Percentiles rank a stretch among this genome's conserved stretches.
Evolutionary conservation across 2,329 filamentous ascomycete genomes (phyloP).

Genomic region (Calonectria honghensis): DNA sequence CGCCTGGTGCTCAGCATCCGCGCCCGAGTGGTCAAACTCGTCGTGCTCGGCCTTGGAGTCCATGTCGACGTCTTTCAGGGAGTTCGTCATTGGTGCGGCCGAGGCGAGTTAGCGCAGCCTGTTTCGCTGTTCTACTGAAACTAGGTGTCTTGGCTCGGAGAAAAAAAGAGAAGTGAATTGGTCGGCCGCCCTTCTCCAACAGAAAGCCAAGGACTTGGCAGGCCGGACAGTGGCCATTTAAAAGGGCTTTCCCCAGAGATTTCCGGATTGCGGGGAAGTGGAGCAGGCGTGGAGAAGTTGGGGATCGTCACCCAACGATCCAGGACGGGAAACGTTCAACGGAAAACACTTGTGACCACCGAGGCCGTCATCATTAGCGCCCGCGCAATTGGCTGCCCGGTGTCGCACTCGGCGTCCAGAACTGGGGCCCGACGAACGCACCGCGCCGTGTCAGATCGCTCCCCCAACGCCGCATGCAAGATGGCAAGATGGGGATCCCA

Average conservation of each 20-base stretch:
- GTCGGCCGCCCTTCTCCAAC: not conserved
- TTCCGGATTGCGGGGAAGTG: constrained; percentile 12
- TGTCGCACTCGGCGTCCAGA: not conserved
- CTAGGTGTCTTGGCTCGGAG: not conserved
- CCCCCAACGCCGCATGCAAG: not conserved
- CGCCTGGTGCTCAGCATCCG: not conserved
- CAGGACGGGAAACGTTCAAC: not conserved
- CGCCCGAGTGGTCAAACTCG: not conserved
- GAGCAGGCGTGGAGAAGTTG: constrained; percentile 3
- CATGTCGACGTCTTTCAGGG: constrained; percentile 1
- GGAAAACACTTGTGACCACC: constrained; percentile 7
- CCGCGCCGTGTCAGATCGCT: not conserved
- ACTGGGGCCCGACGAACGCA: not conserved
- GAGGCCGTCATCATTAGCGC: constrained; percentile 2
- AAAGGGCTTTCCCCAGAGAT: constrained; percentile 3
- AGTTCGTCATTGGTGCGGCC: not conserved
- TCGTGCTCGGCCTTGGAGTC: constrained; percentile 20
- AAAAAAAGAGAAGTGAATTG: not conserved
- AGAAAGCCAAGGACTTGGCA: constrained; percentile 18
- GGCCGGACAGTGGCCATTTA: not conserved
- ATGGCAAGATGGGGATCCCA: not conserved
- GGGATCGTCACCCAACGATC: not conserved
- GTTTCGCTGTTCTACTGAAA: not conserved
- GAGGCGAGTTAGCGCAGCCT: not conserved
- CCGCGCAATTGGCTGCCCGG: not conserved